Conservation (phyloP, 208 protist species). For the Angomonas ambiguus region DNA sequence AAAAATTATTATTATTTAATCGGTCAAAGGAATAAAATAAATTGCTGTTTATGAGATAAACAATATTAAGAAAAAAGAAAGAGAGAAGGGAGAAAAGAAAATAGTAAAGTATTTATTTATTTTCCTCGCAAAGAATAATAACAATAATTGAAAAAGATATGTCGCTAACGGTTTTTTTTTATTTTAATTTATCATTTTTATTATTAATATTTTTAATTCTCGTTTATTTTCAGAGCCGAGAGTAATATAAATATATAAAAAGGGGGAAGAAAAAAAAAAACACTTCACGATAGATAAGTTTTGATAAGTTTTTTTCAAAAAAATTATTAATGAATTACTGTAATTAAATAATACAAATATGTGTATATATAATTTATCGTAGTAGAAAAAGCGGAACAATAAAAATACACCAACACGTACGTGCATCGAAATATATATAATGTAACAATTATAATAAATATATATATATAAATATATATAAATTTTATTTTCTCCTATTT, state of each 20-base stretch:
- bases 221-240: constrained; percentile 10
- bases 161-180: constrained; percentile 9
- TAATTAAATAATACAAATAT: no score
- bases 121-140: constrained; percentile 1
- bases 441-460: constrained; percentile 4
- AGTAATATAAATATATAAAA: constrained; percentile 13
- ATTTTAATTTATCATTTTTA: constrained; percentile 11
- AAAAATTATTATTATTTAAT: no score
- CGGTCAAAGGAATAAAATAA: neutral
- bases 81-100: neutral
- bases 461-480: no score
- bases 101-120: constrained; percentile 8
- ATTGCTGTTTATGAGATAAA: neutral
- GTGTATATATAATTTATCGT: neutral
- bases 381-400: neutral
- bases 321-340: no score
- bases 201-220: neutral
- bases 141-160: neutral
- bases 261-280: constrained; percentile 3
- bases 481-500: no score
- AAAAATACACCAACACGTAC: no score
- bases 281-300: no score
- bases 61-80: neutral
- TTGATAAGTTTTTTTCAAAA: no score
- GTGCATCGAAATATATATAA: no score